Evolutionary conservation across 148 eudicot genomes (phyloP).

Genomic region (Chenopodium suecicum): DNA sequence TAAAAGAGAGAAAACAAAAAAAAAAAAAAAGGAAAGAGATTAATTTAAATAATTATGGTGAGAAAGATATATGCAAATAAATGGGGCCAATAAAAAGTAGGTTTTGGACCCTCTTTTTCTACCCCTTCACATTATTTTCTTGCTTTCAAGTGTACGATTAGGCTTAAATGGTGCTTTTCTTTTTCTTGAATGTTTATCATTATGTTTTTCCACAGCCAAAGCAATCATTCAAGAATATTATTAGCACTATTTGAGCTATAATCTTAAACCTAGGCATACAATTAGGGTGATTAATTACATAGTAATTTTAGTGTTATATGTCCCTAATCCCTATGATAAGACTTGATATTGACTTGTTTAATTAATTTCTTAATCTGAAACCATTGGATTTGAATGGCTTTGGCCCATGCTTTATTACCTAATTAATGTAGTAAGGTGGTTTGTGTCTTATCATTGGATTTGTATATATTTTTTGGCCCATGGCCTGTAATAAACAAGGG

Average conservation of each 20-base stretch:
- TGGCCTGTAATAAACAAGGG: not conserved
- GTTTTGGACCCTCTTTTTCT: conserved; percentile 41
- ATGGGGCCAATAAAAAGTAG: conserved; percentile 50
- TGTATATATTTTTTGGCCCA: not conserved
- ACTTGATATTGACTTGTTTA: not conserved
- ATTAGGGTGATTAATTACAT: conserved; percentile 11
- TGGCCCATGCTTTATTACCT: not conserved
- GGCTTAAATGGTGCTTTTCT: conserved; percentile 28
- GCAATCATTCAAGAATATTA: conserved; percentile 47
- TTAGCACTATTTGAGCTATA: conserved; percentile 9
- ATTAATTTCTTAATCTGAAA: not conserved
- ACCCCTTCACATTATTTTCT: conserved; percentile 32
- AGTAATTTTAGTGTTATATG: not conserved
- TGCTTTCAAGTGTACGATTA: conserved; percentile 39
- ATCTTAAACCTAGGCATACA: conserved; percentile 19
- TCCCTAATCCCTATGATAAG: not conserved
- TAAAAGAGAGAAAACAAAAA: not conserved
- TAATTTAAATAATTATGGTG: conserved; percentile 25
- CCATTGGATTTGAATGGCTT: not conserved
- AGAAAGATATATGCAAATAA: conserved; percentile 18
- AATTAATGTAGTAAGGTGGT: not conserved
- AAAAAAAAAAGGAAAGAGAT: not conserved
- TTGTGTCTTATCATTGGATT: not conserved
- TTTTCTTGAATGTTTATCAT: conserved; percentile 38
- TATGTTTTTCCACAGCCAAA: conserved; percentile 41